Percentiles rank a stretch among this genome's conserved stretches.
These are phyloP conservation scores for Umbelopsis sp. DNA, from an alignment of 192 early-diverging fungal species.

Conservation along the genomic window DNA sequence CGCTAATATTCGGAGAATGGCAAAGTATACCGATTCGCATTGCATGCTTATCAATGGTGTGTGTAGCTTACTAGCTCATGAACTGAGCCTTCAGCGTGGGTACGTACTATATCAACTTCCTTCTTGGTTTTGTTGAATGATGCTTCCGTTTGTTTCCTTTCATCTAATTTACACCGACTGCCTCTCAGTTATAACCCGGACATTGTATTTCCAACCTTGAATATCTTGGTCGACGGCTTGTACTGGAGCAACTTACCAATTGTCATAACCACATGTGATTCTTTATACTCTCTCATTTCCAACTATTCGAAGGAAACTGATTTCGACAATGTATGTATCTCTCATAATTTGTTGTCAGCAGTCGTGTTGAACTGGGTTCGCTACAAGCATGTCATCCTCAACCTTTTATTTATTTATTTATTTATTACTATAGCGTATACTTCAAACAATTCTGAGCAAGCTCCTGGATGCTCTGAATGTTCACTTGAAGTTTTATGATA, in stretches of 20 bases:
- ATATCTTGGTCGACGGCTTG: slow-evolving; percentile 65
- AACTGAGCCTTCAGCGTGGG: not conserved
- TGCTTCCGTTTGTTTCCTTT: no score
- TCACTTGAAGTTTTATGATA: slow-evolving; percentile 59
- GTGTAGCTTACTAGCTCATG: slow-evolving; percentile 14
- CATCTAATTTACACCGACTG: no score
- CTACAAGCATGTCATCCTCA: no score
- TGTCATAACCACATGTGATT: slow-evolving; percentile 66
- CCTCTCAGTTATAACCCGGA: slow-evolving; percentile 35
- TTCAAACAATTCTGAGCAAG: slow-evolving; percentile 64
- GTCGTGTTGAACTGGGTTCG: no score
- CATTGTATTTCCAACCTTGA: slow-evolving; percentile 63
- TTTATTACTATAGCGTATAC: slow-evolving; percentile 34
- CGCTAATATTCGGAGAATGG: slow-evolving; percentile 1
- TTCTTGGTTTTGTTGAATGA: not conserved
- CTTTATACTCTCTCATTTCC: slow-evolving; percentile 61
- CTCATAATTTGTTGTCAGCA: no score
- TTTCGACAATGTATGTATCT: slow-evolving; percentile 50
- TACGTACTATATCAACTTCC: not conserved
- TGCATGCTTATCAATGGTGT: slow-evolving; percentile 43
- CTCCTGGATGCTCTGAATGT: slow-evolving; percentile 69
- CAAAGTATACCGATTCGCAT: slow-evolving; percentile 37
- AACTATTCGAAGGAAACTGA: slow-evolving; percentile 55
- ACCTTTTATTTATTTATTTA: not conserved
- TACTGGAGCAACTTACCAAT: slow-evolving; percentile 59